Evolutionary conservation across 2,329 filamentous ascomycete genomes (phyloP), one percentile per base, ranked within the genome.

Genomic region (Diplodia seriata): DNA sequence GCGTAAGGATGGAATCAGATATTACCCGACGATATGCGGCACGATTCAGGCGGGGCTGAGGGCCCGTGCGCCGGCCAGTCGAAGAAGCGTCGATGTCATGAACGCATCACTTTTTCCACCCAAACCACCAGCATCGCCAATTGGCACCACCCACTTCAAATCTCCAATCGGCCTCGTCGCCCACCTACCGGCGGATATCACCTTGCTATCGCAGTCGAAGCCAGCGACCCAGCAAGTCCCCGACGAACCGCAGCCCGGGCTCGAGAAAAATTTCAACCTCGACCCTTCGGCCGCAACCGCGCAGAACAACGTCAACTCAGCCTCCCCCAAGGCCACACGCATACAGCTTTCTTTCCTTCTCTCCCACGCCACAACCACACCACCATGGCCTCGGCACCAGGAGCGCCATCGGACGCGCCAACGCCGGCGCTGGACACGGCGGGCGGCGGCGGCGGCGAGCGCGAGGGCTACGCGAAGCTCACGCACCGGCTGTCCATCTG

Each of bases 401-500:
- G 23, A 14, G 38, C 64, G 4, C 64, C 53, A 7, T 38, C 64
- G 9, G 64, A 51, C 53, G 43, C 14, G 4, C 18, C 64, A 8
- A 20, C 53, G 14, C 51, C 63, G 20, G 29, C 20, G 33, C 56
- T 50, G 14, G 33, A 20, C 9, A 56, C 53, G 26, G 26, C 64
- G 3, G 29, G 23, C 9, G 23, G 23, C 23, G 23, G 23, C 23
- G 23, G 23, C 23, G 23, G 2, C 1, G 54, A 61, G n/a, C 54
- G 55, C 56, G 72, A 72, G 40, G 72, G 73, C 68, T 76, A 74
- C 71, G 70, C 73, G 4, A 71, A 70, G 62, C 70, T 78, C 68
- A 71, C 71, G 23, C 83, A 83, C 75, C 83, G 81, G 71, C 73
- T 81, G 70, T 82, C 86, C 18, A 76, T 87, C 38, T 79, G 76